Evolutionary conservation across 306 rosid genomes (phyloP), one percentile per base, ranked within the genome.

Genomic region (Trifolium subterraneum): DNA sequence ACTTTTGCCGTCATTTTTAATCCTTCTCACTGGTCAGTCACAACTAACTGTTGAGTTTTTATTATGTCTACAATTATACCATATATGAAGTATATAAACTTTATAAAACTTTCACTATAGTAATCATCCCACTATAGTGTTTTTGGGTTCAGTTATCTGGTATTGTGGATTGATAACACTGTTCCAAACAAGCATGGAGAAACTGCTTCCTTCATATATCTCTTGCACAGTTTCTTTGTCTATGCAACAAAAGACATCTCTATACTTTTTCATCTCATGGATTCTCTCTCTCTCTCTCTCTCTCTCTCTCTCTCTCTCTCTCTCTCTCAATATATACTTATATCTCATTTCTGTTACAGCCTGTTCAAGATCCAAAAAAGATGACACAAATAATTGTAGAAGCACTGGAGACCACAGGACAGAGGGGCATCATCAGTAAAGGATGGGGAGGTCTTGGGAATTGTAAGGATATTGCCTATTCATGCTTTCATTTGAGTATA

Each of bases 401-500:
- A 60, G 98, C 99, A 63, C 83, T 95, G 80, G 96, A 87, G 78
- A 85, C 12, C 51, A 92, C 99, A 13, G 93, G 93, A 77, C 99
- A 92, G 80, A 86, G 99, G 81, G 99, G 99, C 64, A 95, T 95
- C 81, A 92, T 95, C 78, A 95, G 89, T 85, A 92, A 90, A 88
- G 99, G 99, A 81, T 95, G 99, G 99, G 99, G 99, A 73, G 99
- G 99, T 78, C 98, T 95, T 66, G 99, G 99, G 45, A 70, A 85
- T 71, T 88, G 99, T 95, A 86, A 86, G 96, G 83, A 59, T 55
- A 4, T 50, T 55, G 38, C 48, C 65, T 50, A 27, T 54, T 41
- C n/a, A 16, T 74, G 58, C 31, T 64, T 70, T 70, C 10, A 8
- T 48, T 39, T 50, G 61, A 60, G 10, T 54, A n/a, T n/a, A 14